Evolutionary conservation across 2,329 filamentous ascomycete species (phyloP), one percentile per base, ranked within the genome.

Genomic region (Claviceps arundinis): DNA sequence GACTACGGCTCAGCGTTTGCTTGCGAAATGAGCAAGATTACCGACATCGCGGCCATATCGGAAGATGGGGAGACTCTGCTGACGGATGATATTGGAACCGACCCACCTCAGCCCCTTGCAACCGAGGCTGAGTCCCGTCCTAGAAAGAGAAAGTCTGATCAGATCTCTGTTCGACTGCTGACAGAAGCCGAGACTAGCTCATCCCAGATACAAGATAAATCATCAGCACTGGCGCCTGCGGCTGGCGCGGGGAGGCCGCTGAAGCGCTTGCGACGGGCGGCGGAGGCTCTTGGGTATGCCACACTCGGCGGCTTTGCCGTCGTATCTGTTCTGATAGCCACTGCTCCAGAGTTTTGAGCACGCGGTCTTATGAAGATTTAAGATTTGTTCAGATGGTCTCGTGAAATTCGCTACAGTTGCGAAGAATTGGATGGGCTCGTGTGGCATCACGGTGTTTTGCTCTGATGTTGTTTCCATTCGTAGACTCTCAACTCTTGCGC

Each of bases 311-410:
- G 68, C 19, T 59, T 67, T 7, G 66, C 66, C n/a, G 68, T 69
- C 41, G 64, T 70, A 62, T 66, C 67, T 24, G 68, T 66, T 3
- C 55, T 70, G 38, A 70, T 70, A 49, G 68, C 65, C 19, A 70
- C 67, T 3, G 68, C 68, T 3, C 68, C 68, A 3, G 53, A 51
- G 1, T 53, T 62, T 17, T 64, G 42, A 58, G 58, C 41, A 5
- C 46, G n/a, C 26, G 19, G 19, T 34, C 37, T 30, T 34, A 17
- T n/a, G 7, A 40, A 34, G 24, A 48, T 19, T 7, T 34, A 16
- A 14, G 11, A 4, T 52, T 14, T 50, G 11, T n/a, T 41, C 6
- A 48, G 47, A 4, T 37, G 38, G 13, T 26, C 14, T 19, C 30
- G 6, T 22, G 14, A 7, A 30, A 41, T 17, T 41, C 30, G 2